Evolutionary conservation across 768 basidiomycete species (phyloP).

Genomic region (Russula abietina): DNA sequence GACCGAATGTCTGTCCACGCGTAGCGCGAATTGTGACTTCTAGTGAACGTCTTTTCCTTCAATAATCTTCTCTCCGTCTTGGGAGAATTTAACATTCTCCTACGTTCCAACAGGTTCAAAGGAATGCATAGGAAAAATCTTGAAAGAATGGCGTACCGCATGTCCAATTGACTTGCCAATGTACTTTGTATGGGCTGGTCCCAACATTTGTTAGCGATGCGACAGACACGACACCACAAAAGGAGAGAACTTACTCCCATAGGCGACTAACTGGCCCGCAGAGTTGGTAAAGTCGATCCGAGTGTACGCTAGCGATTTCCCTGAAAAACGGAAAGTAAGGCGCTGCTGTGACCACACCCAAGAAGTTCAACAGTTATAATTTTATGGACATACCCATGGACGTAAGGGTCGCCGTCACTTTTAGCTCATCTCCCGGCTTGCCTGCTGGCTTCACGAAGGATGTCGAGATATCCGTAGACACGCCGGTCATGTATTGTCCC

Average conservation of each 20-base stretch:
- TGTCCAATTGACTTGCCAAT: conserved; percentile 59
- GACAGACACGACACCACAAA: background rate
- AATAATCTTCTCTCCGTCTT: conserved; percentile 65
- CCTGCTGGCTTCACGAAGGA: conserved; percentile 77
- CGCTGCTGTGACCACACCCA: background rate
- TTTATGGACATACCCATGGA: conserved; percentile 49
- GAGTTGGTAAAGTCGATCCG: conserved; percentile 68
- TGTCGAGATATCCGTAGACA: conserved; percentile 73
- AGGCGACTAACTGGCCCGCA: conserved; percentile 66
- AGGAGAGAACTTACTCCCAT: conserved; percentile 53
- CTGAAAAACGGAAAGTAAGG: conserved; percentile 35
- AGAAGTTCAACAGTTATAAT: background rate
- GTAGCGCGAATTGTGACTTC: conserved; percentile 25
- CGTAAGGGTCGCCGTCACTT: conserved; percentile 58
- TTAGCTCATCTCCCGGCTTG: conserved; percentile 58
- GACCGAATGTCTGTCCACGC: background rate
- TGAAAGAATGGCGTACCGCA: conserved; percentile 30
- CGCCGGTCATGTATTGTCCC: conserved; percentile 83
- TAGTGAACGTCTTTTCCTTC: conserved; percentile 54
- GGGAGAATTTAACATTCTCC: conserved; percentile 74
- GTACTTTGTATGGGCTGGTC: conserved; percentile 77
- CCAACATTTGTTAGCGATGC: conserved; percentile 12
- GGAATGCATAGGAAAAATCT: conserved; percentile 34
- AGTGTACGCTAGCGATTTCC: conserved; percentile 75
- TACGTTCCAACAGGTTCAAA: conserved; percentile 32